Evolutionary conservation across 1,284 basidiomycete genomes (phyloP).

Genomic region (Moniliella sp.): DNA sequence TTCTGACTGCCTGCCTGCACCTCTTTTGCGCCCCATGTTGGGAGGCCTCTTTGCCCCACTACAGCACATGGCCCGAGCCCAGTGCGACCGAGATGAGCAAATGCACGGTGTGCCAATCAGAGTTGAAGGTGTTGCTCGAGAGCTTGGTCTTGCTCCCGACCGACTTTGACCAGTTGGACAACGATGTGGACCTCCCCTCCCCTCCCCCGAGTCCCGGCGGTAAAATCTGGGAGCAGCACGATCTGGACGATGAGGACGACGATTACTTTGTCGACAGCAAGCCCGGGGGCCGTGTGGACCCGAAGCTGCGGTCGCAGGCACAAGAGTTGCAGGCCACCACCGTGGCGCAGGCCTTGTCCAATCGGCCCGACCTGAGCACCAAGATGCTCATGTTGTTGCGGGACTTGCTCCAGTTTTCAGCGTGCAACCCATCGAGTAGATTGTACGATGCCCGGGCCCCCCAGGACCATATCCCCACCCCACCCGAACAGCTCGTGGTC

Average conservation of each 20-base stretch:
- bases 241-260: too few species aligned
- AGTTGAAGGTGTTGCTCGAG: slow-evolving; percentile 14
- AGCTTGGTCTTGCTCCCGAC: slow-evolving; percentile 9
- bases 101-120: slow-evolving; percentile 48
- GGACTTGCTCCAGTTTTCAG: slow-evolving; percentile 24
- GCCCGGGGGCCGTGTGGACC: too few species aligned
- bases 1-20: slow-evolving; percentile 73
- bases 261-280: too few species aligned
- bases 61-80: slow-evolving; percentile 6
- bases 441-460: slow-evolving; percentile 22
- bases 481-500: too few species aligned
- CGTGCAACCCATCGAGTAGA: slow-evolving; percentile 18
- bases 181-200: slow-evolving; percentile 1
- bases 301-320: too few species aligned
- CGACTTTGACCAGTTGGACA: slow-evolving; percentile 12
- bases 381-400: slow-evolving; percentile 24
- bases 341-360: too few species aligned
- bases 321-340: too few species aligned
- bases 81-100: slow-evolving; percentile 24
- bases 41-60: slow-evolving; percentile 22
- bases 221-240: too few species aligned
- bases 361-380: too few species aligned
- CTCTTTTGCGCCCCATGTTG: slow-evolving; percentile 42
- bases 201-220: too few species aligned
- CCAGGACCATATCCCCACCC: slow-evolving; percentile 15